Conservation (phyloP, 495 filamentous ascomycete species). For the Podospora pseudopauciseta region DNA sequence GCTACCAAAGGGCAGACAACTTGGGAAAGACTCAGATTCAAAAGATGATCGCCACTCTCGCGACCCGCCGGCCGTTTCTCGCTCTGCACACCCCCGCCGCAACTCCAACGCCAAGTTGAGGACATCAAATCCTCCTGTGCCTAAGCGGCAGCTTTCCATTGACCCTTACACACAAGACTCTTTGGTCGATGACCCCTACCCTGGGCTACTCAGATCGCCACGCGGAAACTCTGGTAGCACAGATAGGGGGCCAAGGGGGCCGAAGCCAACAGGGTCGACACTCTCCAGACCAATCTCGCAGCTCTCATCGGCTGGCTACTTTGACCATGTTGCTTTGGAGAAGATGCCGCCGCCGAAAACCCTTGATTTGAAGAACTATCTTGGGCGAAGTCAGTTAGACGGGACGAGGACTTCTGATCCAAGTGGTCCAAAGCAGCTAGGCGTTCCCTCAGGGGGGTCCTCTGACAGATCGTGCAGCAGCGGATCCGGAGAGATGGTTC, state of each 20-base stretch:
- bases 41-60: slow-evolving; percentile 22
- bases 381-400: slow-evolving; percentile 22
- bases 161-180: slow-evolving; percentile 35
- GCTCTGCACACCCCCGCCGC: slow-evolving; percentile 32
- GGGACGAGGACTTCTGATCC: slow-evolving; percentile 17
- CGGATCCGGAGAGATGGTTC: slow-evolving; percentile 14
- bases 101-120: slow-evolving; percentile 46
- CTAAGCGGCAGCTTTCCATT: slow-evolving; percentile 37
- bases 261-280: slow-evolving; percentile 34
- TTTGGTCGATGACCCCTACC: slow-evolving; percentile 24
- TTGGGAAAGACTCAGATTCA: slow-evolving; percentile 7
- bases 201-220: slow-evolving; percentile 35
- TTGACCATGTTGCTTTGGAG: slow-evolving; percentile 35
- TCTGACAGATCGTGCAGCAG: slow-evolving; percentile 22
- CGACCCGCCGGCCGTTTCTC: slow-evolving; percentile 12
- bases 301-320: slow-evolving; percentile 33
- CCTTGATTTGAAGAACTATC: slow-evolving; percentile 25
- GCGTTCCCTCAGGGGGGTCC: slow-evolving; percentile 9
- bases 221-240: slow-evolving; percentile 25
- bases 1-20: background rate
- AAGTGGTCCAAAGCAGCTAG: slow-evolving; percentile 18
- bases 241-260: slow-evolving; percentile 35
- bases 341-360: slow-evolving; percentile 36
- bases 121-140: slow-evolving; percentile 34
- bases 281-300: slow-evolving; percentile 40